Evolutionary conservation across 345 rosid genomes (phyloP).

Genomic region (Acer yangbiense): DNA sequence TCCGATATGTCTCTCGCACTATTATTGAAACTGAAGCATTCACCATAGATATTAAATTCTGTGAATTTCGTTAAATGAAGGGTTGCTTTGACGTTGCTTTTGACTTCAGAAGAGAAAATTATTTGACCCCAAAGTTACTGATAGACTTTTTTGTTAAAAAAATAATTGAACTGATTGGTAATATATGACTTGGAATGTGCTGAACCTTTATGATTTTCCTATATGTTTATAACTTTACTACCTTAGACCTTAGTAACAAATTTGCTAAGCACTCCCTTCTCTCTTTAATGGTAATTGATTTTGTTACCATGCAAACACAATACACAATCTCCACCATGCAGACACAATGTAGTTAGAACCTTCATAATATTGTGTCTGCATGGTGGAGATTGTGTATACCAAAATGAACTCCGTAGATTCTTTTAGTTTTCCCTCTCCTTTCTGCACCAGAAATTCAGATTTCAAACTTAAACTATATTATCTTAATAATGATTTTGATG

Average conservation of each 20-base stretch:
- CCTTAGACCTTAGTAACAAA: no score
- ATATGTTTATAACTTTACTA: no score
- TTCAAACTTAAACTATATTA: background rate
- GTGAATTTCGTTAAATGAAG: background rate
- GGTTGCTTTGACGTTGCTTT: background rate
- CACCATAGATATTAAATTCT: background rate
- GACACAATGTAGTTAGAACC: background rate
- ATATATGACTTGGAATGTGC: no score
- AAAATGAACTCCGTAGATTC: background rate
- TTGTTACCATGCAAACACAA: background rate
- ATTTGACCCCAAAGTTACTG: background rate
- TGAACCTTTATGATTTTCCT: no score
- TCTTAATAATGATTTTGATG: slow-evolving; percentile 4
- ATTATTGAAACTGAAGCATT: background rate
- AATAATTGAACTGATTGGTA: no score
- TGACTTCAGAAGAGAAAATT: background rate
- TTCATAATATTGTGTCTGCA: background rate
- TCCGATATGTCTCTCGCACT: slow-evolving; percentile 9
- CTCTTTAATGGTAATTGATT: background rate
- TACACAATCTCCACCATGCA: no score
- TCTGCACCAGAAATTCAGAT: background rate
- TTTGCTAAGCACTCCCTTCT: background rate
- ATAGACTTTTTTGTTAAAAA: background rate
- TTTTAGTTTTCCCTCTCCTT: background rate
- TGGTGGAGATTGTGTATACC: background rate